A percentile compares a stretch with the other conserved stretches of the same genome.
Evolutionary conservation across 1,284 basidiomycete genomes (phyloP).

Genomic region (Cutaneotrichosporon sp.): DNA sequence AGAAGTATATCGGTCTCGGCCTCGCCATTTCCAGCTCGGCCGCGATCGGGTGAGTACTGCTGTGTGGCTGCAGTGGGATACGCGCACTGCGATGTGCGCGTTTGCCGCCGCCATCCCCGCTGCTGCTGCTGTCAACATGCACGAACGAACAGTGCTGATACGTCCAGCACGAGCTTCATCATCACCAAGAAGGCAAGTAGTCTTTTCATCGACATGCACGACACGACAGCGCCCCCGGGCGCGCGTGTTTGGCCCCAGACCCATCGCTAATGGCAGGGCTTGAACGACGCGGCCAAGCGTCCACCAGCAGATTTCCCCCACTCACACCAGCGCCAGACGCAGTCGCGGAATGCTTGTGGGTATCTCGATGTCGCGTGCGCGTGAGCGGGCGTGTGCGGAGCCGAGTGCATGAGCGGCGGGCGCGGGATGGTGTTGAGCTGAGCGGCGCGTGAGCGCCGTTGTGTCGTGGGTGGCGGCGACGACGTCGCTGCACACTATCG

Average conservation of each 20-base stretch:
- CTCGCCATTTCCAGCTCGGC: conserved; percentile 61
- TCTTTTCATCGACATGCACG: too few species aligned
- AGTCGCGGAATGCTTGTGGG: conserved; percentile 62
- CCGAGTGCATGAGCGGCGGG: background rate
- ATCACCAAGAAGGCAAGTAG: conserved; percentile 92
- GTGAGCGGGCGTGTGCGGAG: too few species aligned
- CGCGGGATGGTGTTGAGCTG: background rate
- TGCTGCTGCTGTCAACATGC: too few species aligned
- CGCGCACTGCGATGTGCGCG: too few species aligned
- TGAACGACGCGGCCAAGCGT: conserved; percentile 68
- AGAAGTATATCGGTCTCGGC: conserved; percentile 84
- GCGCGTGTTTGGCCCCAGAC: too few species aligned
- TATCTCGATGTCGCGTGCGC: conserved; percentile 60
- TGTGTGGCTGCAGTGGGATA: background rate
- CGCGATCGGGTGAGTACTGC: conserved; percentile 13
- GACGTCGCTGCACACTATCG: too few species aligned
- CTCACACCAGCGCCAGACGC: conserved; percentile 49
- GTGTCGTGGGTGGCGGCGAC: too few species aligned
- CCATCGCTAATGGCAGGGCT: conserved; percentile 55
- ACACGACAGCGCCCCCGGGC: too few species aligned
- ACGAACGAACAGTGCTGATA: background rate
- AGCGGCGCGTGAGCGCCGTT: too few species aligned
- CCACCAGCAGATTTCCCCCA: conserved; percentile 68
- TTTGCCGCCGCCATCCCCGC: too few species aligned
- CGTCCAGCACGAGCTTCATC: conserved; percentile 70